Evolutionary conservation across 179 eudicot genomes (phyloP), one percentile per base, ranked within the genome.

Genomic region (Camellia oleifera): DNA sequence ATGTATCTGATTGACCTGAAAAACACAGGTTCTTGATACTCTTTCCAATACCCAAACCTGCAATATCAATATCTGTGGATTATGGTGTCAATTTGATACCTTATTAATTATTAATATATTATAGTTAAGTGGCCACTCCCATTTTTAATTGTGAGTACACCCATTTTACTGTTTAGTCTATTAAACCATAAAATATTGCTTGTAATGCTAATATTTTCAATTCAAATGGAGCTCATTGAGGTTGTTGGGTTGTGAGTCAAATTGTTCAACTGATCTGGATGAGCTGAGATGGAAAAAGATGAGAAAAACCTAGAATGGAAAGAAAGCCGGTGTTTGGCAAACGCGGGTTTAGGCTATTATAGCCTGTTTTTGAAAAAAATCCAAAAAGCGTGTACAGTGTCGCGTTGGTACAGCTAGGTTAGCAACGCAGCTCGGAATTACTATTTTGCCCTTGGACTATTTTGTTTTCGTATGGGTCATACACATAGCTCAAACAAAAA

Each of bases 251-350:
- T 7, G 4, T 45, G 26, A 14, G 57, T 54, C 46, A 54, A 71
- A 73, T 54, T 53, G 18, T 53, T 74, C 52, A 74, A 74, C 45
- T 72, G 76, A 52, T 52, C 48, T 17, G 20, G 52, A 74, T 74
- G 77, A 17, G 23, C 14, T 74, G 76, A 12, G 40, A 53, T 72
- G 62, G 76, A 26, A 26, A 52, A 72, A 54, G 11, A 12, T 7
- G 17, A 7, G 17, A 68, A 17, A 5, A 14, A 15, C 3, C 14
- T 14, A n/a, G 18, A 42, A 69, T 44, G 11, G 10, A 17, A 42
- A 69, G 14, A 42, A 69, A 20, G 23, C 23, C 23, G 23, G 23
- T 20, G 23, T 20, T 20, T 20, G 23, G 23, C 23, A 20, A 20
- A 20, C 23, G 23, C 23, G 23, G 23, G 23, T 20, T 20, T 20